Evolutionary conservation across 192 early-diverging fungal species (phyloP).

Genomic region (Coemansia sp.): DNA sequence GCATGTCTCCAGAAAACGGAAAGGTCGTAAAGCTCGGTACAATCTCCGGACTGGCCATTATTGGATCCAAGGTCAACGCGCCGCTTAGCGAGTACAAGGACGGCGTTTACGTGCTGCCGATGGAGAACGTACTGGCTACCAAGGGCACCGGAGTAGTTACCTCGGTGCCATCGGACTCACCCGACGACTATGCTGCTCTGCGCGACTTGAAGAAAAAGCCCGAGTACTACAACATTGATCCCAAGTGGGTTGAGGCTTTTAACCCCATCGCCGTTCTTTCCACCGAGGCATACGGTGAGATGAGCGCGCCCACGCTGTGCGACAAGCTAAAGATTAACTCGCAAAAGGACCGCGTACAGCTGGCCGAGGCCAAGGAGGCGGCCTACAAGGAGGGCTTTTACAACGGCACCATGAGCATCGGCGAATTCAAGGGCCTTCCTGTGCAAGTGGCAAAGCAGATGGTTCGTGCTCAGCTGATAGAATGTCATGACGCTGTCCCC

Average conservation of each 20-base stretch:
- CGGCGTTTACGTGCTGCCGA: constrained; percentile 90
- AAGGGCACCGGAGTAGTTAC: constrained; percentile 99
- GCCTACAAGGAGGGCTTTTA: constrained; percentile 99
- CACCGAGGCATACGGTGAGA: constrained; percentile 82
- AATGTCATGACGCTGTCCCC: constrained; percentile 69
- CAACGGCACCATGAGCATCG: constrained; percentile 81
- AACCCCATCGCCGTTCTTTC: constrained; percentile 84
- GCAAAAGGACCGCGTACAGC: constrained; percentile 92
- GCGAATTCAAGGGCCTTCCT: constrained; percentile 76
- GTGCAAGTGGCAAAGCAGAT: constrained; percentile 90
- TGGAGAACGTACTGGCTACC: constrained; percentile 92
- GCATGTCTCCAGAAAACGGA: constrained; percentile 71
- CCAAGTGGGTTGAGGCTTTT: constrained; percentile 83
- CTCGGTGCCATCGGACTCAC: constrained; percentile 98
- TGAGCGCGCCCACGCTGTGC: constrained; percentile 81
- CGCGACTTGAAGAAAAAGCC: constrained; percentile 93
- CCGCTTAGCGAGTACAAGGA: constrained; percentile 76
- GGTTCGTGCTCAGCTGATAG: constrained; percentile 76
- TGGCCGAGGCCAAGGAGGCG: constrained; percentile 90
- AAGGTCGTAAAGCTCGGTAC: constrained; percentile 69
- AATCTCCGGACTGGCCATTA: constrained; percentile 73
- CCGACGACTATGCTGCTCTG: constrained; percentile 92
- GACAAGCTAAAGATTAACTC: constrained; percentile 93
- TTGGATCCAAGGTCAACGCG: constrained; percentile 89
- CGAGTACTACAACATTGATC: constrained; percentile 85